Conservation (phyloP, 1,139 yeast genomes). For the Yamadazyma membranifaciens region DNA sequence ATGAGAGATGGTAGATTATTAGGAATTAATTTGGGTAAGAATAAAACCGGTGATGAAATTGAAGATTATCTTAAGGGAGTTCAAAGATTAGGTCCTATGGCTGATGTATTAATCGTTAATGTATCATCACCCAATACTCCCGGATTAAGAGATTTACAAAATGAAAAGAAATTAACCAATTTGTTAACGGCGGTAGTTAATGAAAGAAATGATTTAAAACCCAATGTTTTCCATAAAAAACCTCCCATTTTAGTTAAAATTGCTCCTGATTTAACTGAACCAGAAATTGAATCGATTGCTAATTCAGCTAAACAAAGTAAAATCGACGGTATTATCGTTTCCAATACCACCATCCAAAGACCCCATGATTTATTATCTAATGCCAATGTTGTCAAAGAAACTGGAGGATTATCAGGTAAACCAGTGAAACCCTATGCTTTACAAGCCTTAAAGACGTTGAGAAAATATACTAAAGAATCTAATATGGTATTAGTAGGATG, state of each 20-base stretch:
- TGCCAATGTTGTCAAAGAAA: constrained; percentile 48
- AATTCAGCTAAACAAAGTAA: constrained; percentile 71
- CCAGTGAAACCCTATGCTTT: constrained; percentile 86
- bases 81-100: constrained; percentile 71
- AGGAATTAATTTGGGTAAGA: constrained; percentile 87
- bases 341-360: constrained; percentile 88
- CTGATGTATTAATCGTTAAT: constrained; percentile 86
- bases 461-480: constrained; percentile 73
- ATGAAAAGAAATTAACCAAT: constrained; percentile 66
- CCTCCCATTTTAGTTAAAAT: constrained; percentile 87
- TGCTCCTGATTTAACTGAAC: constrained; percentile 87
- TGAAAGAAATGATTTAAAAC: constrained; percentile 50
- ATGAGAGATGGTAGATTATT: constrained; percentile 64
- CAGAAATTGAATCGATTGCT: constrained; percentile 82
- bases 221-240: constrained; percentile 39
- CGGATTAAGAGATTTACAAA: constrained; percentile 84
- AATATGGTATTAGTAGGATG: constrained; percentile 82
- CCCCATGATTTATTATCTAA: constrained; percentile 56
- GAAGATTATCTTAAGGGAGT: constrained; percentile 86
- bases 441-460: constrained; percentile 64
- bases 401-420: constrained; percentile 89
- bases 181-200: constrained; percentile 64
- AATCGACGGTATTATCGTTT: constrained; percentile 88
- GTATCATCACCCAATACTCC: constrained; percentile 98
- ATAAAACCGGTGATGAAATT: constrained; percentile 87